Evolutionary conservation across 2,329 filamentous ascomycete species (phyloP).

Genomic region (Camillea tinctor): DNA sequence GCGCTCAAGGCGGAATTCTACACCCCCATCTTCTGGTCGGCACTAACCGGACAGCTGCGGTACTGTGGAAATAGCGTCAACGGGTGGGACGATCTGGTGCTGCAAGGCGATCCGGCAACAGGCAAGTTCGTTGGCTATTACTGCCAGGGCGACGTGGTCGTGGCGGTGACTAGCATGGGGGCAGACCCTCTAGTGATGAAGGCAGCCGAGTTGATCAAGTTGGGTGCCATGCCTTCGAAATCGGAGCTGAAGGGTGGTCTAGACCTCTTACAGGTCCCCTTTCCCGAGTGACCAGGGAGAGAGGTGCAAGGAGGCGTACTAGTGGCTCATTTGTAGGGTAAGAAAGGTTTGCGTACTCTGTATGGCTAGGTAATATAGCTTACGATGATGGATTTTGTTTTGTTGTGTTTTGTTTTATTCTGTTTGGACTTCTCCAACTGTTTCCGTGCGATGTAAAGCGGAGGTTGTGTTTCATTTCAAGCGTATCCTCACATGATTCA

Average conservation of each 20-base stretch:
- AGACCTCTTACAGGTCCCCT: constrained; percentile 43
- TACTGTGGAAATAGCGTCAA: constrained; percentile 86
- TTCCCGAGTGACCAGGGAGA: constrained; percentile 19
- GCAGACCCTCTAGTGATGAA: constrained; percentile 85
- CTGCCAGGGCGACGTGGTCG: constrained; percentile 77
- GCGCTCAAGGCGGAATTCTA: constrained; percentile 65
- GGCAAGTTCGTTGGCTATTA: constrained; percentile 90
- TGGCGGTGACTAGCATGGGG: constrained; percentile 89
- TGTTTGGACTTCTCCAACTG: background rate
- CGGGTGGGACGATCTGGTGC: constrained; percentile 82
- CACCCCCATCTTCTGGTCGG: constrained; percentile 96
- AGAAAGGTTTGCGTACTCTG: background rate
- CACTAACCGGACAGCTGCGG: constrained; percentile 80
- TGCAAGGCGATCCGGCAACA: constrained; percentile 74
- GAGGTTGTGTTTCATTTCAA: background rate
- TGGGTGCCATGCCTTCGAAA: constrained; percentile 80
- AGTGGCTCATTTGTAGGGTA: constrained; percentile 1
- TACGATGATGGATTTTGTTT: background rate
- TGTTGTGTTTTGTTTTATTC: background rate
- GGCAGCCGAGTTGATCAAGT: constrained; percentile 79
- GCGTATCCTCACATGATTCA: background rate
- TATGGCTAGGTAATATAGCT: background rate
- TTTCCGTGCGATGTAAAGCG: background rate
- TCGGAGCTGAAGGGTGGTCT: constrained; percentile 66
- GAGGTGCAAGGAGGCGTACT: background rate